Evolutionary conservation across 352 stramenopile species (phyloP).

Genomic region (Stephanocyclus meneghinianus): DNA sequence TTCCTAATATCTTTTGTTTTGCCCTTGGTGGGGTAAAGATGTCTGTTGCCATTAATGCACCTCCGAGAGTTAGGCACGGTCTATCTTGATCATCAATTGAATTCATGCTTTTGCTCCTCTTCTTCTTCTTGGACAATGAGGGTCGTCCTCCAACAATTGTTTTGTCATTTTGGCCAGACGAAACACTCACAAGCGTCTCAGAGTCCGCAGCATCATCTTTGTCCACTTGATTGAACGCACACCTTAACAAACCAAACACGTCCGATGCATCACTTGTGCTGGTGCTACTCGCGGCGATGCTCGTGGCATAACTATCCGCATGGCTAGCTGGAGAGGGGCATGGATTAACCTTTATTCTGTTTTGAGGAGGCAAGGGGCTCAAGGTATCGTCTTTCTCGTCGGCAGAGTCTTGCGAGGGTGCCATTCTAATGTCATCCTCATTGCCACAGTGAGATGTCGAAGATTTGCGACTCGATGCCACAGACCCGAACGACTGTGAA

Average conservation of each 20-base stretch:
- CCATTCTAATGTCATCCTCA: not conserved
- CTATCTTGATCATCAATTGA: not conserved
- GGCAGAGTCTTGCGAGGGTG: not conserved
- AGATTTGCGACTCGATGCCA: not conserved
- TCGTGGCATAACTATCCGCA: slow-evolving; percentile 23
- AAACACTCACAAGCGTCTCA: not conserved
- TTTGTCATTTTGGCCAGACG: not conserved
- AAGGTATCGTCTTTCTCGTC: not conserved
- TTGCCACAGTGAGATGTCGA: not conserved
- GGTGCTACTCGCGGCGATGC: slow-evolving; percentile 4
- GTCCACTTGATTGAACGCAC: slow-evolving; percentile 11
- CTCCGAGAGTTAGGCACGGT: slow-evolving; percentile 14
- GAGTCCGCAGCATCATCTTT: not conserved
- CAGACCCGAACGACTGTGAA: slow-evolving; percentile 1
- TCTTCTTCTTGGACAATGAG: slow-evolving; percentile 2
- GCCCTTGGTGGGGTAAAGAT: slow-evolving; percentile 28
- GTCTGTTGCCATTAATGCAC: slow-evolving; percentile 36
- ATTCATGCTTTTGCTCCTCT: slow-evolving; percentile 4
- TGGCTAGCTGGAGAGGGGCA: not conserved
- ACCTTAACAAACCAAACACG: slow-evolving; percentile 33
- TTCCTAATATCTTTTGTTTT: not conserved
- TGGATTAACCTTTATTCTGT: not conserved
- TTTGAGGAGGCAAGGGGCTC: not conserved
- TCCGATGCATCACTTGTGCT: slow-evolving; percentile 28
- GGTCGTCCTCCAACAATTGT: not conserved